These are phyloP conservation scores for Malassezia psittaci DNA, from an alignment of 1,284 basidiomycete species.

Conservation along the genomic window DNA sequence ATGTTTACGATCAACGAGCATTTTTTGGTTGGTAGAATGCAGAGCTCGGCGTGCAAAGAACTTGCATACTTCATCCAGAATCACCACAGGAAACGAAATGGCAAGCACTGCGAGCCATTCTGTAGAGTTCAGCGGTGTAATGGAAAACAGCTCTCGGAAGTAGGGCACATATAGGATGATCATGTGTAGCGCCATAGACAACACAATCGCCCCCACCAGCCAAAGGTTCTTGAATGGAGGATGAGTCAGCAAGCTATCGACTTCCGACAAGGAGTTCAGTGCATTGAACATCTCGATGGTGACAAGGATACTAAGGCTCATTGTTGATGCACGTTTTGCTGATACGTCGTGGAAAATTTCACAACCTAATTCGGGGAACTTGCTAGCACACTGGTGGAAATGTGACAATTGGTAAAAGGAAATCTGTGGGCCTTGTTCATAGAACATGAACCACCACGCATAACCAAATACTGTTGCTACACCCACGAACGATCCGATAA, in stretches of 20 bases:
- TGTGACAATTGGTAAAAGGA: slow-evolving; percentile 79
- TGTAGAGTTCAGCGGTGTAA: slow-evolving; percentile 75
- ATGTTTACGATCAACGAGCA: background rate
- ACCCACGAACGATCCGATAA: slow-evolving; percentile 87
- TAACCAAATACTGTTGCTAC: slow-evolving; percentile 90
- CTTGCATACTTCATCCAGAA: slow-evolving; percentile 86
- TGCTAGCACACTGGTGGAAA: slow-evolving; percentile 54
- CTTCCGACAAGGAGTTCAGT: slow-evolving; percentile 96
- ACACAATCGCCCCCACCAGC: slow-evolving; percentile 58
- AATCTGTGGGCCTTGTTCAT: slow-evolving; percentile 80
- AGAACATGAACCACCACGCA: slow-evolving; percentile 97
- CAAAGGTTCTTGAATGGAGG: slow-evolving; percentile 89
- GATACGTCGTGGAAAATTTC: slow-evolving; percentile 79
- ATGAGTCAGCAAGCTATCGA: slow-evolving; percentile 76
- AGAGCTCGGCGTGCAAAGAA: slow-evolving; percentile 54
- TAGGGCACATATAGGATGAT: slow-evolving; percentile 26
- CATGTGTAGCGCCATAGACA: slow-evolving; percentile 76
- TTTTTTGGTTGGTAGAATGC: background rate
- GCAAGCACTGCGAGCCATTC: slow-evolving; percentile 93
- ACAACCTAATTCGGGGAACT: slow-evolving; percentile 82
- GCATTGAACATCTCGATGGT: slow-evolving; percentile 99
- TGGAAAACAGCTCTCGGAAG: slow-evolving; percentile 58
- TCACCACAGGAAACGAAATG: slow-evolving; percentile 75
- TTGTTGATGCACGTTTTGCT: slow-evolving; percentile 72
- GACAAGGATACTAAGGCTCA: slow-evolving; percentile 86